phyloP scores from a whole-genome alignment of 2,329 filamentous ascomycete species.

The Passalora sequoiae region DNA sequence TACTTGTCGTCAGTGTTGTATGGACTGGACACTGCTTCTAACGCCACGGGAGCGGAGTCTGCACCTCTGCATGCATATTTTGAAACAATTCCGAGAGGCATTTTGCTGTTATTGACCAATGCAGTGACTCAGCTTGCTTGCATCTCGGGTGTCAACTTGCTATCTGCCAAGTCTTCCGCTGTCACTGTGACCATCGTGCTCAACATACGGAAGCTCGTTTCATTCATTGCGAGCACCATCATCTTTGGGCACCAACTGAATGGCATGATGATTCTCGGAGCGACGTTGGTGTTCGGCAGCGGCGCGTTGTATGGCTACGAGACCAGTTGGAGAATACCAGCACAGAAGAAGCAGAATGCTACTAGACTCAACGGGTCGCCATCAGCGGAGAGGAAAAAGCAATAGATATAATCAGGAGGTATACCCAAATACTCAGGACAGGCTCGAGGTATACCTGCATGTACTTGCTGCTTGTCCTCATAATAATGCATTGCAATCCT shows the following conservation, averaged over 20 bases:
- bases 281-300: slow-evolving; percentile 78
- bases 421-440: too few relatives aligned
- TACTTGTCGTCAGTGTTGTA: slow-evolving; percentile 7
- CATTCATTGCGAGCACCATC: slow-evolving; percentile 84
- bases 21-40: slow-evolving; percentile 5
- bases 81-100: slow-evolving; percentile 55
- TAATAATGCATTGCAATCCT: too few relatives aligned
- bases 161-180: slow-evolving; percentile 81
- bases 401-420: too few relatives aligned
- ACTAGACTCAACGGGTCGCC: neutral
- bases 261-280: slow-evolving; percentile 71
- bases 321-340: slow-evolving; percentile 44
- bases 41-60: slow-evolving; percentile 9
- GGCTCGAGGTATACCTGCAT: too few relatives aligned
- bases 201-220: slow-evolving; percentile 91
- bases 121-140: slow-evolving; percentile 90
- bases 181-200: slow-evolving; percentile 94
- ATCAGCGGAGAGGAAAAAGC: slow-evolving; percentile 8
- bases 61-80: slow-evolving; percentile 12
- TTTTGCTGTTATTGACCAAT: slow-evolving; percentile 67
- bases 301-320: slow-evolving; percentile 90
- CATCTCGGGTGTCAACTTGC: slow-evolving; percentile 91
- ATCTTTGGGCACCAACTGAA: slow-evolving; percentile 84
- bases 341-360: slow-evolving; percentile 14
- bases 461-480: too few relatives aligned